phyloP scores from a whole-genome alignment of 176 grass and related monocot species.

The Bonia amplexicaulis region DNA sequence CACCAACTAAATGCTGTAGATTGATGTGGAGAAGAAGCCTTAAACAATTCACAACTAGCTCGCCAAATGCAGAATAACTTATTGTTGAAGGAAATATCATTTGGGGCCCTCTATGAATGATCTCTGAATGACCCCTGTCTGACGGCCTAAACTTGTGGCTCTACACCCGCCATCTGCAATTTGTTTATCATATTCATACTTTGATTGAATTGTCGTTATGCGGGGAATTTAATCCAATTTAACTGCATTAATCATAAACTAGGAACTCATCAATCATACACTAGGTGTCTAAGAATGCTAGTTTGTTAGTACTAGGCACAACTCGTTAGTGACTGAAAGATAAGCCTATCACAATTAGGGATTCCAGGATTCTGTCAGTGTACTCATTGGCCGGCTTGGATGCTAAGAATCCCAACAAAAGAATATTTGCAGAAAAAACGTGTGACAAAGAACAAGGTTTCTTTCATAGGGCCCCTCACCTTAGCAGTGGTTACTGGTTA shows the following conservation, averaged over 20 bases:
- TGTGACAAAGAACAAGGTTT: neutral
- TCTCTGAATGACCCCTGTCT: neutral
- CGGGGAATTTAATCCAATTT: neutral
- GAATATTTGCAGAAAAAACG: neutral
- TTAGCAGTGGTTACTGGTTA: neutral
- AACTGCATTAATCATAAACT: neutral
- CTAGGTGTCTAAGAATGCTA: neutral
- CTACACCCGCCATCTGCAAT: neutral
- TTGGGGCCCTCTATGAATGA: neutral
- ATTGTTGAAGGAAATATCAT: neutral
- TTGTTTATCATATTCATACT: neutral
- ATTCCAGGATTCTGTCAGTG: slow-evolving; percentile 21
- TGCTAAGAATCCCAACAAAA: slow-evolving; percentile 16
- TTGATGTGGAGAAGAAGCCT: neutral
- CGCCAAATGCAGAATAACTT: slow-evolving; percentile 12
- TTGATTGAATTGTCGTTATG: neutral
- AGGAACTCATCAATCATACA: neutral
- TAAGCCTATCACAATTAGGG: neutral
- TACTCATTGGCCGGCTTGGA: slow-evolving; percentile 6
- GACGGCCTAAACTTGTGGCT: slow-evolving; percentile 13
- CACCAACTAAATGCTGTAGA: neutral
- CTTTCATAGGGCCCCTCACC: slow-evolving; percentile 13
- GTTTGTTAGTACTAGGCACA: neutral
- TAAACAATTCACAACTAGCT: neutral
- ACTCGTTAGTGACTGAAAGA: slow-evolving; percentile 8